Evolutionary conservation across 2,329 filamentous ascomycete genomes (phyloP), one percentile per base, ranked within the genome.

Genomic region (Clarireedia hainanense): DNA sequence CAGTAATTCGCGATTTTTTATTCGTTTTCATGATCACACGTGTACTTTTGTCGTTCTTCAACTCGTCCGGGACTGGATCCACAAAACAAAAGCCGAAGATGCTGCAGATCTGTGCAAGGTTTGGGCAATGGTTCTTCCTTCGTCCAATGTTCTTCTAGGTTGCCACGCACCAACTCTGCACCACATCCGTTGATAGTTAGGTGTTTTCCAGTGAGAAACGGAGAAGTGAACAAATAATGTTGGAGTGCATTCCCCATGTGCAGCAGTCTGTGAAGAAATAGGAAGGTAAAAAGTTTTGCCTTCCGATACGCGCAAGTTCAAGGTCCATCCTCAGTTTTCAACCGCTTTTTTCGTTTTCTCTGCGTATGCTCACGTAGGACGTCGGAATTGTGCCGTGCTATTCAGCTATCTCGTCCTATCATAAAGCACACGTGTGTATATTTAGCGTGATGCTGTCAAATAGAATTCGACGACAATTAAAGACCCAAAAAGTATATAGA

Each of bases 261-360:
- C 23, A 53, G n/a, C 6, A n/a, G 51, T 39, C 14, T 3, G 47
- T 10, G 23, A 47, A 27, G 34, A 30, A 47, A 26, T 53, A 47
- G 51, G 51, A 53, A 53, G 51, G 51, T 48, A 37, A 24, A 53
- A 48, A 53, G 51, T 40, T 48, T 23, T 53, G 27, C 24, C 17
- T 39, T n/a, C 20, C 43, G 27, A 20, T 52, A 45, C 37, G 26
- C 47, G 51, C 51, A 53, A 27, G 42, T 48, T 48, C 43, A 39
- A 26, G 51, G 51, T 39, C 43, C 30, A 34, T 42, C 34, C 30
- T 34, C 30, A 3, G 9, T 34, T 34, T 34, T 34, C 30, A 34
- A 20, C 2, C 15, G 24, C 17, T 14, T 40, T 23, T 30, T n/a
- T 2, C 27, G 20, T 34, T 34, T 10, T 15, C 24, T n/a, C 27